A percentile compares a stretch with the other conserved stretches of the same genome.
Evolutionary conservation across 345 rosid genomes (phyloP).

Genomic region (Firmiana major): DNA sequence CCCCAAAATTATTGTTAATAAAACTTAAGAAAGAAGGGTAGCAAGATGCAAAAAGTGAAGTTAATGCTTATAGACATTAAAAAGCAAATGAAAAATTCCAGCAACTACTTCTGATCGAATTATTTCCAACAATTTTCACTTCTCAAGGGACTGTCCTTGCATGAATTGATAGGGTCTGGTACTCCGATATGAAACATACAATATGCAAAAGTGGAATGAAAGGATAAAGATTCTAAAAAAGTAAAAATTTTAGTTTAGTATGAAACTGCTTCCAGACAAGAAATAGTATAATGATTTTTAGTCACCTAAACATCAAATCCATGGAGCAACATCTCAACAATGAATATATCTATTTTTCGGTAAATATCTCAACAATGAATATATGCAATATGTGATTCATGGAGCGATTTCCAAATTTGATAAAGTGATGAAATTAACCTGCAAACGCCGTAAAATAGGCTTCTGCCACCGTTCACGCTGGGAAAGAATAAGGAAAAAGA

Average conservation of each 20-base stretch:
- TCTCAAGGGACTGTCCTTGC: background rate
- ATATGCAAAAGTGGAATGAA: background rate
- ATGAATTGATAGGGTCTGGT: background rate
- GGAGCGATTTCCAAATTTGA: background rate
- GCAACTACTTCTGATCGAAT: background rate
- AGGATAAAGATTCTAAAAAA: conserved; percentile 2
- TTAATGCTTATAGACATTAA: background rate
- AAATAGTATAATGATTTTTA: too few species aligned
- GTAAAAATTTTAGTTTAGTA: background rate
- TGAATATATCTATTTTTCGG: background rate
- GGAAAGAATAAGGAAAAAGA: conserved; percentile 12
- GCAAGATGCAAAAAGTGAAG: background rate
- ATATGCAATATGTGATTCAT: background rate
- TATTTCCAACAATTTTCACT: background rate
- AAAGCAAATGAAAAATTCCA: background rate
- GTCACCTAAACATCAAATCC: background rate
- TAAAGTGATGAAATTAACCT: conserved; percentile 51
- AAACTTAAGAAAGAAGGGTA: background rate
- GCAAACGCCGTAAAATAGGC: conserved; percentile 91
- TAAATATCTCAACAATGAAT: background rate
- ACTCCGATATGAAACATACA: background rate
- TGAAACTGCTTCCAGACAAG: too few species aligned
- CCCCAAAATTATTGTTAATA: background rate
- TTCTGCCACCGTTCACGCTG: conserved; percentile 99
- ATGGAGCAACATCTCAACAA: background rate